Percentiles rank a stretch among this genome's conserved stretches.
Evolutionary conservation across 768 basidiomycete genomes (phyloP).

Genomic region (Jaapia argillacea): DNA sequence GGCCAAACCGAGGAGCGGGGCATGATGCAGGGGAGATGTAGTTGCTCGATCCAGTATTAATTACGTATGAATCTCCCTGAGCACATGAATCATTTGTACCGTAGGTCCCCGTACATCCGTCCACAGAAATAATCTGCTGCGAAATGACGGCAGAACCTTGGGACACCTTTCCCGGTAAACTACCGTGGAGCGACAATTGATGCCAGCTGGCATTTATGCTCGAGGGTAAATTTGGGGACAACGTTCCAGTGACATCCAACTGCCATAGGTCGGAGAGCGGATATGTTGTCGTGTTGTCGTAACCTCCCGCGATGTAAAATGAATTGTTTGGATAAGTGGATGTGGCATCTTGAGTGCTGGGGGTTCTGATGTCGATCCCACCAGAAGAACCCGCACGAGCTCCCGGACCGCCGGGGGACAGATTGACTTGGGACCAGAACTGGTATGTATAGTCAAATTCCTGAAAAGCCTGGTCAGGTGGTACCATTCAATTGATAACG

Average conservation of each 20-base stretch:
- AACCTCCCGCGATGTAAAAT: conserved; percentile 68
- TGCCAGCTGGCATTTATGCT: conserved; percentile 51
- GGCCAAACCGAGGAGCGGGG: conserved; percentile 55
- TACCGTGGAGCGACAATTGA: conserved; percentile 25
- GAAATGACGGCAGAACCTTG: conserved; percentile 51
- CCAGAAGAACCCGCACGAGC: conserved; percentile 66
- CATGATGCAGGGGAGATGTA: conserved; percentile 37
- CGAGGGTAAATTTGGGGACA: conserved; percentile 58
- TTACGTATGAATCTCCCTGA: conserved; percentile 45
- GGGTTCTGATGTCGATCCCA: conserved; percentile 54
- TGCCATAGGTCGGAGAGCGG: conserved; percentile 64
- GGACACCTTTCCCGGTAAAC: conserved; percentile 30
- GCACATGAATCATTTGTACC: conserved; percentile 40
- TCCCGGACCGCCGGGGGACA: conserved; percentile 45
- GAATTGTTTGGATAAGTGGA: conserved; percentile 56
- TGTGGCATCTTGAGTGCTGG: conserved; percentile 28
- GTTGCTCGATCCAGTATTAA: conserved; percentile 29
- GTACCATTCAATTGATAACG: not conserved
- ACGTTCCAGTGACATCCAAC: conserved; percentile 55
- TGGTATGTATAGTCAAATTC: conserved; percentile 69
- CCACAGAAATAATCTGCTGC: conserved; percentile 40
- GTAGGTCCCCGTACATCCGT: conserved; percentile 48
- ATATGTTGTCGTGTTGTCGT: conserved; percentile 31
- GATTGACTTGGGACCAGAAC: conserved; percentile 59
- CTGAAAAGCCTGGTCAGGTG: conserved; percentile 24